A percentile compares a stretch with the other conserved stretches of the same genome.
Evolutionary conservation across 2,329 filamentous ascomycete genomes (phyloP).

Genomic region (Cladophialophora psammophila): DNA sequence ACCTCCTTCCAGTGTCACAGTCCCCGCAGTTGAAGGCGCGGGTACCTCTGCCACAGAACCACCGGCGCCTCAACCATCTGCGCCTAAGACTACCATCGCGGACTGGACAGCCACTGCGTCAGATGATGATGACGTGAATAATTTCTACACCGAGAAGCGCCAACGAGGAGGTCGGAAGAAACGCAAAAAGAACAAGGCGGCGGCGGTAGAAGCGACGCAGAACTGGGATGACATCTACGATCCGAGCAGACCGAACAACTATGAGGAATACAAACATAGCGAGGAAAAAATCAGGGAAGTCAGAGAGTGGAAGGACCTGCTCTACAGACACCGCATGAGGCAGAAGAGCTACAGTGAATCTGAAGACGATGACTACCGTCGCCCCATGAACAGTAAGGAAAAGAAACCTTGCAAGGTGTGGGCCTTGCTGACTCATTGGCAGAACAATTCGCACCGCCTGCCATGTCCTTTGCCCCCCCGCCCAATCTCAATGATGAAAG

Average conservation of each 20-base stretch:
- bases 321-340: constrained; percentile 74
- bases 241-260: constrained; percentile 79
- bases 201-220: constrained; percentile 57
- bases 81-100: constrained; percentile 73
- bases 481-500: constrained; percentile 44
- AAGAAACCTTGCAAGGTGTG: background rate
- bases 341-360: constrained; percentile 53
- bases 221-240: constrained; percentile 96
- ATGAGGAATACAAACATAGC: constrained; percentile 82
- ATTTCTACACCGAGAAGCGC: constrained; percentile 72
- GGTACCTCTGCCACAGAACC: constrained; percentile 23
- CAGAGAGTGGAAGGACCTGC: constrained; percentile 81
- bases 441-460: constrained; percentile 61
- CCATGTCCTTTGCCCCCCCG: constrained; percentile 60
- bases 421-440: constrained; percentile 17
- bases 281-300: constrained; percentile 83
- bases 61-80: constrained; percentile 41
- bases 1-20: constrained; percentile 38
- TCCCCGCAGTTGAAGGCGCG: constrained; percentile 40
- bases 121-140: constrained; percentile 79
- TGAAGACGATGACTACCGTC: constrained; percentile 58
- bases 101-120: constrained; percentile 76
- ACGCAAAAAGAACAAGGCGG: constrained; percentile 74
- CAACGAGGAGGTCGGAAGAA: constrained; percentile 80
- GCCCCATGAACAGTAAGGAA: constrained; percentile 56